Evolutionary conservation across 192 early-diverging fungal genomes (phyloP).

Genomic region (Dissophora globulifera): DNA sequence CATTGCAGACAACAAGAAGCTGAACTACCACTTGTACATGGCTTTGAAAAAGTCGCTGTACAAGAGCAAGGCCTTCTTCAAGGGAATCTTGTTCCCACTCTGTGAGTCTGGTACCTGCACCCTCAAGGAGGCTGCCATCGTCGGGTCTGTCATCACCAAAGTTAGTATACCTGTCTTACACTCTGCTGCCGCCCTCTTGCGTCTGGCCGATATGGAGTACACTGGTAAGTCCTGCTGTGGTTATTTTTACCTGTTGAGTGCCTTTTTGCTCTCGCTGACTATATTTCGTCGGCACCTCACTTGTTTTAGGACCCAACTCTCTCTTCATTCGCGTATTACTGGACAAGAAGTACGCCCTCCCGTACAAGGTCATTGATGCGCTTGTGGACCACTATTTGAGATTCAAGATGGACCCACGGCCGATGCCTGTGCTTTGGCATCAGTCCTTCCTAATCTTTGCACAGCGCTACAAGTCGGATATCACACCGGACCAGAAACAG

Average conservation of each 20-base stretch:
- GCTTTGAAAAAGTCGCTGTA: conserved; percentile 96
- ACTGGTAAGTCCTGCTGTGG: conserved; percentile 63
- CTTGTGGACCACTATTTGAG: conserved; percentile 96
- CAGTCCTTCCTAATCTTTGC: conserved; percentile 95
- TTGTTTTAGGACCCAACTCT: conserved; percentile 76
- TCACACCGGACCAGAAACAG: conserved; percentile 95
- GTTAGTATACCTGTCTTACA: conserved; percentile 96
- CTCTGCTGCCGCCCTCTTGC: conserved; percentile 91
- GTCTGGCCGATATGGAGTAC: conserved; percentile 98
- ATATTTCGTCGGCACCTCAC: no score
- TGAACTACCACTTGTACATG: conserved; percentile 98
- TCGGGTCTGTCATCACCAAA: conserved; percentile 91
- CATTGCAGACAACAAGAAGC: conserved; percentile 96
- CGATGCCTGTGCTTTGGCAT: conserved; percentile 98
- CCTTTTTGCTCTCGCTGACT: background rate
- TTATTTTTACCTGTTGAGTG: background rate
- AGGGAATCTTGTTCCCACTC: conserved; percentile 95
- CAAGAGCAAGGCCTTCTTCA: conserved; percentile 98
- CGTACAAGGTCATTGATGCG: conserved; percentile 95
- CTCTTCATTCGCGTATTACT: conserved; percentile 95
- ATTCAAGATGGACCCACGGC: conserved; percentile 84
- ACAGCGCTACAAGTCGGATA: conserved; percentile 96
- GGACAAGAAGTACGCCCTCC: conserved; percentile 98
- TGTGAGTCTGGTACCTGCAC: conserved; percentile 93
- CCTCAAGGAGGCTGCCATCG: conserved; percentile 94